These are phyloP conservation scores for Amanita polypyramis DNA, from an alignment of 768 basidiomycete species.

Conservation along the genomic window DNA sequence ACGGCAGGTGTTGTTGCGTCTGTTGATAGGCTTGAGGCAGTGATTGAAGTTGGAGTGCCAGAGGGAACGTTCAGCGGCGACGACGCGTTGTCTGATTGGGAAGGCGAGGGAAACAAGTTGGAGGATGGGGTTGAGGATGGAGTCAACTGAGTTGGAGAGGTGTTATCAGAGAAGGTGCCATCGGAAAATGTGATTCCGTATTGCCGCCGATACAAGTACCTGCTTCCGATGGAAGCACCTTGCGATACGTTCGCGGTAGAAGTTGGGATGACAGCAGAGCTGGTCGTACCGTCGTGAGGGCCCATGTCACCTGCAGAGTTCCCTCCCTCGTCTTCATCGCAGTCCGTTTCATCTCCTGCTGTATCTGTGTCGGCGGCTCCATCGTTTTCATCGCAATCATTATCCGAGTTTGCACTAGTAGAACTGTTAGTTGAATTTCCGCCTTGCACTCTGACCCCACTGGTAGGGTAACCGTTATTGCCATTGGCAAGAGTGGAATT, in stretches of 20 bases:
- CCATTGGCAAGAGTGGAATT: too few species aligned
- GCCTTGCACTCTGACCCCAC: too few species aligned
- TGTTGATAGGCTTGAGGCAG: neutral
- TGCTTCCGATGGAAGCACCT: neutral
- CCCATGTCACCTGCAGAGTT: too few species aligned
- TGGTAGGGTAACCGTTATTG: too few species aligned
- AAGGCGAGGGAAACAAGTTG: too few species aligned
- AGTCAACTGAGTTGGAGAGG: neutral
- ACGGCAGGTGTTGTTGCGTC: neutral
- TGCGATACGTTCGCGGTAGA: neutral
- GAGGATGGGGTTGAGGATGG: too few species aligned
- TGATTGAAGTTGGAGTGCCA: too few species aligned
- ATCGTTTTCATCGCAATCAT: slow-evolving; percentile 8
- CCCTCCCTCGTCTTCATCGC: too few species aligned
- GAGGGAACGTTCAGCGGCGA: too few species aligned
- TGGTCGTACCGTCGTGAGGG: slow-evolving; percentile 8
- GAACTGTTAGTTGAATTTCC: too few species aligned
- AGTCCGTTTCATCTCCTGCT: slow-evolving; percentile 5
- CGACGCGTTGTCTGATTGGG: too few species aligned
- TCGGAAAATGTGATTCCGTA: neutral
- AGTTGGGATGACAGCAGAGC: neutral
- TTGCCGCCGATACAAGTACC: neutral
- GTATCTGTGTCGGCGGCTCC: slow-evolving; percentile 8
- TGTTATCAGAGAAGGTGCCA: too few species aligned
- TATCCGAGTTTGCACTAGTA: neutral